Evolutionary conservation across 805 yeast genomes (phyloP).

Genomic region (Kluyveromyces lactis): DNA sequence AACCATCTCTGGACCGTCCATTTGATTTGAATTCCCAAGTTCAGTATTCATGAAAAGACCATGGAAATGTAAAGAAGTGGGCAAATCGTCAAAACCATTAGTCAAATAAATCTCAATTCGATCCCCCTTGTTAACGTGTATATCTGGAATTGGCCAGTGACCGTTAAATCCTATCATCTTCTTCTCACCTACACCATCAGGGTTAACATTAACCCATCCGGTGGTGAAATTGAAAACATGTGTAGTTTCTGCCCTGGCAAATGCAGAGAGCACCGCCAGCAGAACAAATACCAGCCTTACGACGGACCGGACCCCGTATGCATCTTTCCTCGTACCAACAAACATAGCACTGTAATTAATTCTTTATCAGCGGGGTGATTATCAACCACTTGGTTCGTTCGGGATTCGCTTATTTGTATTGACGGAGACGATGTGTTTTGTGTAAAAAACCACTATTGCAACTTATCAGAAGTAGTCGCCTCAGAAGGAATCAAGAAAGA

Average conservation of each 20-base stretch:
- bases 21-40: constrained; percentile 33
- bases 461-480: no score
- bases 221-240: constrained; percentile 52
- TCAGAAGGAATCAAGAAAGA: no score
- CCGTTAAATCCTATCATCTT: constrained; percentile 60
- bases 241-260: constrained; percentile 22
- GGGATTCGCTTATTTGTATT: no score
- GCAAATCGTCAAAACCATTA: constrained; percentile 45
- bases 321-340: no score
- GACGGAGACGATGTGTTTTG: no score
- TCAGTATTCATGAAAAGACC: constrained; percentile 63
- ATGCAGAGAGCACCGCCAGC: background rate
- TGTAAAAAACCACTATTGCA: no score
- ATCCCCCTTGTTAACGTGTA: constrained; percentile 59
- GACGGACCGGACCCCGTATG: background rate
- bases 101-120: constrained; percentile 49
- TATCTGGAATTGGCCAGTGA: constrained; percentile 65
- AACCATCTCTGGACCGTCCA: constrained; percentile 89
- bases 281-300: background rate
- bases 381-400: no score
- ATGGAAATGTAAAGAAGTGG: constrained; percentile 70
- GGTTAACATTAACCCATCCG: constrained; percentile 53
- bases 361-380: no score
- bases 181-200: constrained; percentile 53
- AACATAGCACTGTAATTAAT: no score